phyloP scores from a whole-genome alignment of 805 yeast genomes.

The Tetrapisispora fleetii region DNA sequence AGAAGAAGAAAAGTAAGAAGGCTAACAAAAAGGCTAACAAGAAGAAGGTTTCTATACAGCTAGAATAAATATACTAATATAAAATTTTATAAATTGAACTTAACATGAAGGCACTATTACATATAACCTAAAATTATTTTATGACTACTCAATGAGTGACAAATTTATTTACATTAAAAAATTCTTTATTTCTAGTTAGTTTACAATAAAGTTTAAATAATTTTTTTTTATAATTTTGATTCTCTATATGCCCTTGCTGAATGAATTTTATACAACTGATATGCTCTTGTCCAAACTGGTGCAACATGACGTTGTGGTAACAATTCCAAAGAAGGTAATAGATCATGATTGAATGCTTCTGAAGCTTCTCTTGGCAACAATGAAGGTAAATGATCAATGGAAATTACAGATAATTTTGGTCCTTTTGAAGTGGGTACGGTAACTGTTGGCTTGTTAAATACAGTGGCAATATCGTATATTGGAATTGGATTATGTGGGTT shows the following conservation, averaged over 20 bases:
- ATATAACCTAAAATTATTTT: neutral
- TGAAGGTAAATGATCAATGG: conserved; percentile 94
- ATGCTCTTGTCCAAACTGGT: conserved; percentile 89
- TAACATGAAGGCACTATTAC: neutral
- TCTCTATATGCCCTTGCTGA: conserved; percentile 56
- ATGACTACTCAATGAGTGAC: neutral
- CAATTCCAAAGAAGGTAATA: conserved; percentile 80
- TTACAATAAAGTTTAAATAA: too few relatives aligned
- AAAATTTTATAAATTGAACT: conserved; percentile 13
- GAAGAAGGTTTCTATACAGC: conserved; percentile 43
- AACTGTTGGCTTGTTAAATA: conserved; percentile 85
- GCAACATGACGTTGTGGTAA: conserved; percentile 73
- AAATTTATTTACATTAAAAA: neutral
- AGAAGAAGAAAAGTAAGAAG: conserved; percentile 34
- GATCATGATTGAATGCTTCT: conserved; percentile 78
- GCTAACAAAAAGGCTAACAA: conserved; percentile 33
- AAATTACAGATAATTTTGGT: conserved; percentile 81
- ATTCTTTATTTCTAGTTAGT: neutral
- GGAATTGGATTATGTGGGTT: conserved; percentile 98
- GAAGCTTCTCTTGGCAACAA: conserved; percentile 95
- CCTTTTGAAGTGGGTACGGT: conserved; percentile 68
- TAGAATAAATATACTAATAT: conserved; percentile 33
- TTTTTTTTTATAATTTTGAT: conserved; percentile 31
- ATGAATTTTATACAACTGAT: conserved; percentile 72
- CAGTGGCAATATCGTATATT: conserved; percentile 82